Conservation (phyloP, 2,329 filamentous ascomycete genomes). For the Calonectria naviculata region DNA sequence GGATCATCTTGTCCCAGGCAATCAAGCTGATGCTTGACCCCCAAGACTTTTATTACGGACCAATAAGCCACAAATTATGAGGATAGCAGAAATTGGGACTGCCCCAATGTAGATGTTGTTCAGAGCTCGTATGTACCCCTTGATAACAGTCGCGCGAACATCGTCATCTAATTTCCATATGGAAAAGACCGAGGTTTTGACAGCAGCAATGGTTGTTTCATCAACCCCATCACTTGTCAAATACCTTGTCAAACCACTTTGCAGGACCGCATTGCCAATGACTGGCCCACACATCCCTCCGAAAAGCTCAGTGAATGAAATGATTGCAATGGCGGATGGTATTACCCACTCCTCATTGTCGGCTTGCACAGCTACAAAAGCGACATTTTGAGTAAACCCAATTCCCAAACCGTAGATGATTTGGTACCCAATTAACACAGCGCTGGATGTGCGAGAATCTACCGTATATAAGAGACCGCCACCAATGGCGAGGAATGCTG, state of each 20-base stretch:
- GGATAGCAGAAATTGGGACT: background rate
- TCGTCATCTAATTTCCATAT: background rate
- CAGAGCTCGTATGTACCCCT: background rate
- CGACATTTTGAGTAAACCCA: background rate
- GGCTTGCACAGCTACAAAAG: background rate
- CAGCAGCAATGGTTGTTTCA: background rate
- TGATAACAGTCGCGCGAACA: background rate
- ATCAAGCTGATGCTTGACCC: background rate
- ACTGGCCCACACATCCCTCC: background rate
- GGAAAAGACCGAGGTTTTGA: background rate
- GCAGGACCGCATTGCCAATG: background rate
- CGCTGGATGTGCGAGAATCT: background rate
- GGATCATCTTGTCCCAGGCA: background rate
- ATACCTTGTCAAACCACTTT: background rate
- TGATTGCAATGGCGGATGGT: background rate
- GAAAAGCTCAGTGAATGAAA: background rate
- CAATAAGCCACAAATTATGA: background rate
- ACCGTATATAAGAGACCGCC: background rate
- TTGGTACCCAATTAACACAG: background rate
- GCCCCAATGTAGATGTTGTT: conserved; percentile 9
- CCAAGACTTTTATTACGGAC: background rate
- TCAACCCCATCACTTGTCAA: background rate
- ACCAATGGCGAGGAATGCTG: background rate
- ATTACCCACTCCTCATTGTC: background rate
- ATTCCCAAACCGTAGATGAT: background rate